Evolutionary conservation across 2,329 filamentous ascomycete species (phyloP).

Genomic region (Didymellaceae sp.): DNA sequence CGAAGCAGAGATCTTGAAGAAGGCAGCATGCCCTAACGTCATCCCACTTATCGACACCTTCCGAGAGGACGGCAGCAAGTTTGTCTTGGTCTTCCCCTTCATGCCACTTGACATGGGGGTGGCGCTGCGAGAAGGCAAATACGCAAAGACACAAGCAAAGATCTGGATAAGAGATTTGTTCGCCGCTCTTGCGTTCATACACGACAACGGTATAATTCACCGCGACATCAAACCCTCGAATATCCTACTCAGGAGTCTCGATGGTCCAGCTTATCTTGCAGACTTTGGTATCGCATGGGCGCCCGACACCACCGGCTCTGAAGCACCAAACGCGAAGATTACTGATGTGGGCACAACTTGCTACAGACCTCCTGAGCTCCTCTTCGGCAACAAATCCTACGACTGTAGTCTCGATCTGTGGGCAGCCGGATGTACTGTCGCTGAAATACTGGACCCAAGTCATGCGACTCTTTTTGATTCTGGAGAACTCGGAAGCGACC

Average conservation of each 20-base stretch:
- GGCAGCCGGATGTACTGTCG: slow-evolving; percentile 83
- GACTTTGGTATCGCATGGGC: slow-evolving; percentile 96
- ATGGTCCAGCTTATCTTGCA: slow-evolving; percentile 77
- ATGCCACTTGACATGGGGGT: slow-evolving; percentile 74
- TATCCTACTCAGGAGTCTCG: slow-evolving; percentile 71
- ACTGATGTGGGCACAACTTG: slow-evolving; percentile 92
- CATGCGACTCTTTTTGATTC: slow-evolving; percentile 78
- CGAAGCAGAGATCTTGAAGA: slow-evolving; percentile 76
- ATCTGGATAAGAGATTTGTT: slow-evolving; percentile 72
- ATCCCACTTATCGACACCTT: slow-evolving; percentile 78
- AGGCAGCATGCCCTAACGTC: slow-evolving; percentile 63
- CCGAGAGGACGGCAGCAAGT: slow-evolving; percentile 69
- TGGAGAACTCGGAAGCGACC: slow-evolving; percentile 87
- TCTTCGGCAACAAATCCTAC: slow-evolving; percentile 84
- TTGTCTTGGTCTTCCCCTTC: slow-evolving; percentile 86
- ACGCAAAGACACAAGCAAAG: slow-evolving; percentile 49
- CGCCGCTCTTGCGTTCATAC: slow-evolving; percentile 72
- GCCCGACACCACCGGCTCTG: slow-evolving; percentile 62
- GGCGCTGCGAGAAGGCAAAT: slow-evolving; percentile 63
- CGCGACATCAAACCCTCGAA: slow-evolving; percentile 95
- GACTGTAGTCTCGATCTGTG: slow-evolving; percentile 81
- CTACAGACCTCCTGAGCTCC: slow-evolving; percentile 86
- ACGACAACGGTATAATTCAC: slow-evolving; percentile 80
- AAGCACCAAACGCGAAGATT: slow-evolving; percentile 73
- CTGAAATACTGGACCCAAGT: slow-evolving; percentile 69